phyloP scores from a whole-genome alignment of 2,329 filamentous ascomycete species.

The Penicillium sp. region DNA sequence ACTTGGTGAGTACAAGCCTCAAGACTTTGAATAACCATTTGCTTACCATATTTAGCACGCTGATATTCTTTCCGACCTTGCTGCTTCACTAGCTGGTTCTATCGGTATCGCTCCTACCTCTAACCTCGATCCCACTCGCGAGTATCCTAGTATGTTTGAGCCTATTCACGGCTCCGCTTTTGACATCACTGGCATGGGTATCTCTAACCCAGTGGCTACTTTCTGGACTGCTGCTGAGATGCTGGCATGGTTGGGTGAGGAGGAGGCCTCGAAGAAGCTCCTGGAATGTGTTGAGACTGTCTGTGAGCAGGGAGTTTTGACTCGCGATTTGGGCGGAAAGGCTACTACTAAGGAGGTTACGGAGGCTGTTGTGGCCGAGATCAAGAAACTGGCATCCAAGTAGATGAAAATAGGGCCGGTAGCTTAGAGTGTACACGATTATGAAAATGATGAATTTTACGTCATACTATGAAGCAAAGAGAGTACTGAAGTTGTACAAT shows the following conservation, averaged over 20 bases:
- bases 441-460: neutral
- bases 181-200: conserved; percentile 63
- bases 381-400: conserved; percentile 41
- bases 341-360: conserved; percentile 60
- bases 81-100: conserved; percentile 67
- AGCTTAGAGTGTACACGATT: neutral
- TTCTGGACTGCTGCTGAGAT: conserved; percentile 72
- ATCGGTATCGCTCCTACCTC: conserved; percentile 72
- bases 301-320: conserved; percentile 55
- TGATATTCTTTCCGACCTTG: conserved; percentile 70
- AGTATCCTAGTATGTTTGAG: conserved; percentile 64
- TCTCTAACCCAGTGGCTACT: conserved; percentile 63
- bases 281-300: conserved; percentile 64
- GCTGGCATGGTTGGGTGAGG: conserved; percentile 63
- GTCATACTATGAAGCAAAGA: neutral
- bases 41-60: conserved; percentile 46
- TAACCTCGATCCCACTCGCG: conserved; percentile 64
- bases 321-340: conserved; percentile 60
- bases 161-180: conserved; percentile 65
- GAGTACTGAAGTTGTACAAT: too few species aligned
- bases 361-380: conserved; percentile 55
- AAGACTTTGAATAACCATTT: neutral
- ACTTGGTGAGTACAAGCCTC: conserved; percentile 41
- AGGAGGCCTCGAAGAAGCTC: conserved; percentile 56
- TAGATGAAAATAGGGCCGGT: neutral